phyloP scores from a whole-genome alignment of 352 stramenopile genomes.

The Phytophthora quininea region DNA sequence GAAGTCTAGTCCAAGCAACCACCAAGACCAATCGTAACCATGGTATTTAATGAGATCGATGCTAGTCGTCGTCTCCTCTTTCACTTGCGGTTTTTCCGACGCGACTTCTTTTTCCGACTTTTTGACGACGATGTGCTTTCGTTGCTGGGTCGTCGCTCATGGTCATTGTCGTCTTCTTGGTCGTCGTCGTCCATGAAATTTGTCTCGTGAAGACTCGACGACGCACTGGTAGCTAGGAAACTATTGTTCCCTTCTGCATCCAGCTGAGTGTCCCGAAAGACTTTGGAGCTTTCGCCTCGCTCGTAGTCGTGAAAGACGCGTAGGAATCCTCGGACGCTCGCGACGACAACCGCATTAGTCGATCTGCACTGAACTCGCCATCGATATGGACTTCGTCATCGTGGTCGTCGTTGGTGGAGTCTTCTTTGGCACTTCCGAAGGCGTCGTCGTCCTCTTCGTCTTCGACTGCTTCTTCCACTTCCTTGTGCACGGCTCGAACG shows the following conservation, averaged over 20 bases:
- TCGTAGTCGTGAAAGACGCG: constrained; percentile 20
- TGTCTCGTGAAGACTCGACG: constrained; percentile 16
- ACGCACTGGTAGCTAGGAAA: constrained; percentile 17
- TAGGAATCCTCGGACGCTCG: constrained; percentile 39
- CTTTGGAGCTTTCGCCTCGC: constrained; percentile 16
- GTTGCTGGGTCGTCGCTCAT: constrained; percentile 4
- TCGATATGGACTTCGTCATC: not conserved
- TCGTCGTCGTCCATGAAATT: constrained; percentile 32
- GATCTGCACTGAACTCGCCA: constrained; percentile 8
- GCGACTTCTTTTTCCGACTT: constrained; percentile 25
- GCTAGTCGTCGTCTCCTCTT: not conserved
- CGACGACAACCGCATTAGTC: constrained; percentile 25
- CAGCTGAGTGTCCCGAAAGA: constrained; percentile 42
- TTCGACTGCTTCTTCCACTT: constrained; percentile 24
- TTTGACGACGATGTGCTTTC: constrained; percentile 3
- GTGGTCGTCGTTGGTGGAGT: constrained; percentile 20
- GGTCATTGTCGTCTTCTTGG: not conserved
- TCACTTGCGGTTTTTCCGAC: constrained; percentile 23
- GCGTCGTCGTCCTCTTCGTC: constrained; percentile 41
- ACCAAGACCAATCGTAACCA: not conserved
- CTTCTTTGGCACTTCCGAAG: constrained; percentile 34
- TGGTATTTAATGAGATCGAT: constrained; percentile 8
- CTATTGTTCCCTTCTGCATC: constrained; percentile 23
- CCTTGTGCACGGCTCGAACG: constrained; percentile 19
- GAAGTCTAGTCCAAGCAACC: constrained; percentile 51